Percentiles rank a stretch among this genome's conserved stretches.
Evolutionary conservation across 1,139 yeast species (phyloP).

Genomic region (Magnusiomyces magnusii): DNA sequence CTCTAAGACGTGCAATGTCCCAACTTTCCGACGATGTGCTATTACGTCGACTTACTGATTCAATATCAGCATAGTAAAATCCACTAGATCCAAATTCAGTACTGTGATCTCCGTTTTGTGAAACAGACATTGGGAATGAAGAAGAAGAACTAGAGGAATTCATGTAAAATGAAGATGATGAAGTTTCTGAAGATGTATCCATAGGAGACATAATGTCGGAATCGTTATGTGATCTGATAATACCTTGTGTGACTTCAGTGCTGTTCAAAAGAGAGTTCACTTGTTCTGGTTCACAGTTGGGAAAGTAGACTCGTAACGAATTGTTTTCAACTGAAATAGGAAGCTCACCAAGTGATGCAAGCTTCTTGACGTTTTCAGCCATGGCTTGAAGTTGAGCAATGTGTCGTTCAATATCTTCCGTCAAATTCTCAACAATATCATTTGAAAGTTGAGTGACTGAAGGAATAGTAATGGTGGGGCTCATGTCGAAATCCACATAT

Average conservation of each 20-base stretch:
- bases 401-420: constrained; percentile 24
- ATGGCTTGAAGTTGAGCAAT: constrained; percentile 24
- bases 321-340: constrained; percentile 32
- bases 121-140: not conserved
- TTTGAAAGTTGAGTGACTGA: constrained; percentile 26
- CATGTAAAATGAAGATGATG: not conserved
- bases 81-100: not conserved
- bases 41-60: constrained; percentile 3
- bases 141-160: not conserved
- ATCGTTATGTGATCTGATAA: constrained; percentile 16
- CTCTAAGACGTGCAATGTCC: constrained; percentile 6
- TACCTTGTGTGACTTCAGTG: constrained; percentile 31
- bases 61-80: constrained; percentile 3
- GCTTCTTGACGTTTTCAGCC: constrained; percentile 26
- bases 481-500: constrained; percentile 32
- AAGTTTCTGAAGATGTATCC: constrained; percentile 4
- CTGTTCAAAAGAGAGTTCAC: constrained; percentile 29
- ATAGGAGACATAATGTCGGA: constrained; percentile 9
- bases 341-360: constrained; percentile 33
- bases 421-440: constrained; percentile 19
- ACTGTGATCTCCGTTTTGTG: not conserved
- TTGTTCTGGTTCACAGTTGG: constrained; percentile 32
- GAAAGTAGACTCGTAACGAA: constrained; percentile 33
- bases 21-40: constrained; percentile 3
- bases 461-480: constrained; percentile 28